phyloP scores from a whole-genome alignment of 1,284 basidiomycete species.

The Macrocybe sp. region DNA sequence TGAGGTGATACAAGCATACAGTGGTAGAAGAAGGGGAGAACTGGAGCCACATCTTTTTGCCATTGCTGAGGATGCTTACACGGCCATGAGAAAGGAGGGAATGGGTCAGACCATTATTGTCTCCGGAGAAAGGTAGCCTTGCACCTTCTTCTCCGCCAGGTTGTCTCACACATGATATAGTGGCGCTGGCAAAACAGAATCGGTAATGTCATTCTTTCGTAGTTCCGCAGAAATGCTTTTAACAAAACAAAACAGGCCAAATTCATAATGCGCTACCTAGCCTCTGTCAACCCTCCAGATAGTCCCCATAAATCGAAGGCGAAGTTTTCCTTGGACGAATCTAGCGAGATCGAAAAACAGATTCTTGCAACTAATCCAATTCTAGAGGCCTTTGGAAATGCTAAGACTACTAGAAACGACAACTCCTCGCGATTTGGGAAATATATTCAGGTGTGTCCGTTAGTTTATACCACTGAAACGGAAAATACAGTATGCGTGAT shows the following conservation, averaged over 20 bases:
- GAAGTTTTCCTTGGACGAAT: conserved; percentile 73
- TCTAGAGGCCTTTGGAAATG: conserved; percentile 98
- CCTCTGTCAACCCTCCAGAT: conserved; percentile 90
- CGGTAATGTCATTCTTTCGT: conserved; percentile 43
- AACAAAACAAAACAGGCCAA: conserved; percentile 63
- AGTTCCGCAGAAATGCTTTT: conserved; percentile 3
- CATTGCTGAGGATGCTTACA: conserved; percentile 98
- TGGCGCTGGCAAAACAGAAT: conserved; percentile 99
- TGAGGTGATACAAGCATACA: conserved; percentile 97
- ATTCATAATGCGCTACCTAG: conserved; percentile 99
- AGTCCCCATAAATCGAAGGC: conserved; percentile 57
- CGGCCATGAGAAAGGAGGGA: conserved; percentile 93
- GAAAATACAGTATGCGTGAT: neutral
- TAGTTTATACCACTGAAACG: neutral
- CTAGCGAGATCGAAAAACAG: conserved; percentile 93
- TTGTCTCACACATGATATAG: conserved; percentile 32
- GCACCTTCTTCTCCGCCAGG: neutral
- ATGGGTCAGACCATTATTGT: conserved; percentile 99
- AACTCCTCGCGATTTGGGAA: conserved; percentile 99
- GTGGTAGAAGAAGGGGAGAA: conserved; percentile 88
- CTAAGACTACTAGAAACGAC: conserved; percentile 98
- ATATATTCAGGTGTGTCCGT: conserved; percentile 85
- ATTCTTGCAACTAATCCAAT: conserved; percentile 99
- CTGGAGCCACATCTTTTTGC: conserved; percentile 98
- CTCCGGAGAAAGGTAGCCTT: conserved; percentile 86